phyloP scores from a whole-genome alignment of 306 rosid species.

The Datisca glomerata region DNA sequence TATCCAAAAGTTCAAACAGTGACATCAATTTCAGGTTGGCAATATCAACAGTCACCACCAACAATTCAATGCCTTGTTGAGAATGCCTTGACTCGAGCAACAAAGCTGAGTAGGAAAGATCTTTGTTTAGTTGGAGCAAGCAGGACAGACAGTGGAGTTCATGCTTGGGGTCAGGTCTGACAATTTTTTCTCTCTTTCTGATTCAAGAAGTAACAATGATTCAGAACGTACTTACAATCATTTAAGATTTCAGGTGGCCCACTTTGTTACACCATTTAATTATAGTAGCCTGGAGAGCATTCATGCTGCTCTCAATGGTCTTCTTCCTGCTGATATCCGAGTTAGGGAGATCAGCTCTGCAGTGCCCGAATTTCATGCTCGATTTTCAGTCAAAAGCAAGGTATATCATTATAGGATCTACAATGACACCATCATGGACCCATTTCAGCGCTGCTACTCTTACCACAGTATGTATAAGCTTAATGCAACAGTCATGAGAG shows the following conservation, averaged over 20 bases:
- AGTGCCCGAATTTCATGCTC: constrained; percentile 70
- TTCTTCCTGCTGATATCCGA: constrained; percentile 84
- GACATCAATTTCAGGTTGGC: constrained; percentile 63
- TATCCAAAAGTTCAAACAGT: background rate
- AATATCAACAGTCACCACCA: constrained; percentile 86
- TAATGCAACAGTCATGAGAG: constrained; percentile 55
- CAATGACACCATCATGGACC: constrained; percentile 70
- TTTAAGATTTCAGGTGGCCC: constrained; percentile 75
- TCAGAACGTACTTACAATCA: constrained; percentile 15
- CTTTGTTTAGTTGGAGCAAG: constrained; percentile 76
- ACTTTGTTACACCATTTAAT: constrained; percentile 75
- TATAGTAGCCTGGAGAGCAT: constrained; percentile 46
- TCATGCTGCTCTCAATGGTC: constrained; percentile 73
- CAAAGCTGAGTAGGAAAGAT: constrained; percentile 73
- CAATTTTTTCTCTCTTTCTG: constrained; percentile 11
- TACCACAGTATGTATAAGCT: constrained; percentile 65
- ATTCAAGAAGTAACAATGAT: constrained; percentile 2
- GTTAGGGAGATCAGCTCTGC: constrained; percentile 81
- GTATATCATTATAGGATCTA: constrained; percentile 87
- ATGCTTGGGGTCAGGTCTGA: constrained; percentile 96
- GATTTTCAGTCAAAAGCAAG: constrained; percentile 79
- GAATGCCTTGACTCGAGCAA: constrained; percentile 45
- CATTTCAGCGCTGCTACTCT: constrained; percentile 65
- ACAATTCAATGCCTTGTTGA: constrained; percentile 70
- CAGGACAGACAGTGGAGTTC: constrained; percentile 87